Evolutionary conservation across 306 rosid species (phyloP).

Genomic region (Cajanus cajan): DNA sequence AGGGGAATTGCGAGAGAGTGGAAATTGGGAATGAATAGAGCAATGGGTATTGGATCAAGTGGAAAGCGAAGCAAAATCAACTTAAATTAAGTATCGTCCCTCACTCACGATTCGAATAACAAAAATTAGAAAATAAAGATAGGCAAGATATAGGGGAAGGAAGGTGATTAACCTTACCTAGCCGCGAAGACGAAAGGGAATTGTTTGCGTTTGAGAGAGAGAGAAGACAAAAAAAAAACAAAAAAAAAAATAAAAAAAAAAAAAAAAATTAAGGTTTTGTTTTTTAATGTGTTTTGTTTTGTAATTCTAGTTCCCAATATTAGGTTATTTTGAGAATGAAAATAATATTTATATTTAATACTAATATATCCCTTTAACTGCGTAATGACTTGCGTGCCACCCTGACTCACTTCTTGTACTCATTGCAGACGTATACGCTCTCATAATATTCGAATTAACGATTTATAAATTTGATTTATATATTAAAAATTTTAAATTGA

Average conservation of each 20-base stretch:
- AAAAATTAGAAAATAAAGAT: neutral
- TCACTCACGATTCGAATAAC: conserved; percentile 13
- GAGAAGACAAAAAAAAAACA: too few relatives aligned
- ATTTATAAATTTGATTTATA: too few relatives aligned
- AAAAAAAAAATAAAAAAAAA: too few relatives aligned
- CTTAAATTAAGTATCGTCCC: conserved; percentile 24
- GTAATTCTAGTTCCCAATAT: neutral
- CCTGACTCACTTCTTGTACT: neutral
- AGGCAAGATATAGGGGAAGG: neutral
- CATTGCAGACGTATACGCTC: neutral
- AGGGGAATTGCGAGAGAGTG: conserved; percentile 24
- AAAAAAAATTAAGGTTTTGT: neutral
- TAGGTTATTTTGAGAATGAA: neutral
- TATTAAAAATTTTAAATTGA: too few relatives aligned
- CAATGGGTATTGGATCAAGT: conserved; percentile 37
- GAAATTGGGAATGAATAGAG: conserved; percentile 30
- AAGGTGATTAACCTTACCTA: conserved; percentile 47
- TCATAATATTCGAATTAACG: conserved; percentile 39
- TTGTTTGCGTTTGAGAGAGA: conserved; percentile 4
- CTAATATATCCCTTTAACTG: neutral
- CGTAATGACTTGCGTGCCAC: conserved; percentile 21
- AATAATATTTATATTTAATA: neutral
- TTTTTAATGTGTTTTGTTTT: neutral
- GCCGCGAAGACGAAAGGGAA: conserved; percentile 21
- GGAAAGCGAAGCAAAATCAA: neutral